Evolutionary conservation across 78 protist species (phyloP), one percentile per base, ranked within the genome.

Genomic region (Dictyostelium intermedium): DNA sequence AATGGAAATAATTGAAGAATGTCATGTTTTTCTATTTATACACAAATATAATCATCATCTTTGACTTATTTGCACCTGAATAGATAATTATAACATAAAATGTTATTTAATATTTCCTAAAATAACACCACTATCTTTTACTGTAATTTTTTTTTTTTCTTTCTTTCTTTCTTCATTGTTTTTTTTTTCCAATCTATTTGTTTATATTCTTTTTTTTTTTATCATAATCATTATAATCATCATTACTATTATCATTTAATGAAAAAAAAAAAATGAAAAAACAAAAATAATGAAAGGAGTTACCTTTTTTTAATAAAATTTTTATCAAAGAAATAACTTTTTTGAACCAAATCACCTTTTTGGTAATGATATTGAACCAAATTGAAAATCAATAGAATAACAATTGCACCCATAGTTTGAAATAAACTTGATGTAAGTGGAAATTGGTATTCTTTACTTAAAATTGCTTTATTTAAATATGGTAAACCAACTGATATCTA

Each of bases 341-440:
- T 87, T 76, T 83, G 70, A 34, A 79, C 37, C 11, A 79, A 11
- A 66, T 87, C 85, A 79, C 70, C 70, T 16, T 34, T 76, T 70
- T 87, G 56, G 18, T 79, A 70, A 23, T 18, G 35, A 39, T 87
- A 63, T 25, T 79, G 84, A n/a, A 45, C 72, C 13, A 87, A 41
- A 87, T 87, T 87, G 25, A 87, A 79, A 10, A 87, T 14, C 5
- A 87, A 66, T 25, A 87, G 20, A 3, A 87, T 25, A 6, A 79
- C 13, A 1, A 83, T 16, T 13, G 93, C 74, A 45, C 93, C 93
- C 18, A 87, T 14, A 11, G 85, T 87, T 43, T 87, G 93, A 41
- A 87, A 60, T 13, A 87, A 87, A 79, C 86, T 79, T 30, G 86
- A 76, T 27, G 93, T 87, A 10, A 87, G 16, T 23, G 93, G 93